Evolutionary conservation across 2,329 filamentous ascomycete genomes (phyloP), one percentile per base, ranked within the genome.

Genomic region (Zymoseptoria pseudotritici): DNA sequence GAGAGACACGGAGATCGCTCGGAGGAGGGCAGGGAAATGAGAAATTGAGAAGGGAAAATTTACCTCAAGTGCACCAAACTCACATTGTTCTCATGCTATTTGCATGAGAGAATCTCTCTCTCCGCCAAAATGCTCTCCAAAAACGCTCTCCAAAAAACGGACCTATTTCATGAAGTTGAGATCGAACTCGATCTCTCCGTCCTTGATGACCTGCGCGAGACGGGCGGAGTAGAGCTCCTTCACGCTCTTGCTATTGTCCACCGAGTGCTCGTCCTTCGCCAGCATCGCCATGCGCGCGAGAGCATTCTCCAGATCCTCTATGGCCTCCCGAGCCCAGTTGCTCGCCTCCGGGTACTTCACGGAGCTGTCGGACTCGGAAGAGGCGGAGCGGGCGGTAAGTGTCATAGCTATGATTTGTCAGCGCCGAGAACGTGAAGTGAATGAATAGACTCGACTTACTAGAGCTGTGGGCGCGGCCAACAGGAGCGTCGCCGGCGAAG

Each of bases 211-310:
- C 60, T 65, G 63, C 9, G 62, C 66, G 20, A 75, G 55, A 20
- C 65, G 67, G 52, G 63, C 58, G 29, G 65, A 69, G 58, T 72
- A 75, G 60, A 72, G 67, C 36, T 71, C 24, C 54, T 69, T 61
- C 11, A 67, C 63, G 20, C 61, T 62, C 61, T 67, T 66, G 50
- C 26, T 58, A 1, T 63, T 60, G 17, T 74, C 66, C 8, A 61
- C 58, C 55, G 65, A 61, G 58, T 70, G 61, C 61, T 71, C 67
- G 57, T 74, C 73, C 7, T 63, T 54, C 2, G 73, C 73, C 6
- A 72, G 61, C 60, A 69, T 69, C 4, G 62, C 66, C 8, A 75
- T 63, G 26, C 72, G 71, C 51, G 65, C 60, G 10, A 75, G 59
- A 10, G 59, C 69, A 5, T 58, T 60, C 10, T 59, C 58, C 7